phyloP scores from a whole-genome alignment of 306 rosid species.

The Medicago lupulina region DNA sequence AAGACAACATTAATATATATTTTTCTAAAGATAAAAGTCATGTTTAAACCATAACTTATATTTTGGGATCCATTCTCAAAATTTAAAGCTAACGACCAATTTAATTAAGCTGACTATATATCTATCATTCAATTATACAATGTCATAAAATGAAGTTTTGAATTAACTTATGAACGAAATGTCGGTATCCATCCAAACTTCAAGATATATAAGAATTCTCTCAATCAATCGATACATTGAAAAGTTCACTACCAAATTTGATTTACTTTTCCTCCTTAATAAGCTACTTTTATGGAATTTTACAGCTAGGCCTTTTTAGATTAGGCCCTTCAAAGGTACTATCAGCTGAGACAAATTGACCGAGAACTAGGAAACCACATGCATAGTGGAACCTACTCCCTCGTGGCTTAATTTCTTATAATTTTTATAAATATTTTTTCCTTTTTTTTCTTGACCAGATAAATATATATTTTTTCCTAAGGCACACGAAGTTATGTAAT shows the following conservation, averaged over 20 bases:
- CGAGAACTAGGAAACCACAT: conserved; percentile 64
- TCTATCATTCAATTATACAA: no score
- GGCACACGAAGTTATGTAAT: conserved; percentile 32
- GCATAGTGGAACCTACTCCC: conserved; percentile 61
- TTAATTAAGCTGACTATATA: no score
- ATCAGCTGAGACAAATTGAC: conserved; percentile 57
- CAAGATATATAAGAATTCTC: no score
- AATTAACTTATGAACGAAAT: no score
- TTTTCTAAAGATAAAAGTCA: no score
- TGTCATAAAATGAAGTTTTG: no score
- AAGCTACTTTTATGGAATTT: conserved; percentile 48
- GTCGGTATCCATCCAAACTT: no score
- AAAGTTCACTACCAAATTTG: background rate
- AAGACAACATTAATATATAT: no score
- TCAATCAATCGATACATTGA: background rate
- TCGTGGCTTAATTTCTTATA: conserved; percentile 24
- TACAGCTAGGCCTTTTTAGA: conserved; percentile 57
- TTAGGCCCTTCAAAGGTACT: conserved; percentile 48
- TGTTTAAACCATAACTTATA: no score
- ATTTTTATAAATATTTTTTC: background rate
- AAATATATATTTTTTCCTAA: background rate
- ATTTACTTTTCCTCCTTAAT: conserved; percentile 40
- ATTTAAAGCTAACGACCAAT: no score
- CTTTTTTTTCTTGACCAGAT: background rate
- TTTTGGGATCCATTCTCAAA: no score